A percentile compares a stretch with the other conserved stretches of the same genome.
Conservation (phyloP, 1,284 basidiomycete species). For the Heterobasidion parviporum region DNA sequence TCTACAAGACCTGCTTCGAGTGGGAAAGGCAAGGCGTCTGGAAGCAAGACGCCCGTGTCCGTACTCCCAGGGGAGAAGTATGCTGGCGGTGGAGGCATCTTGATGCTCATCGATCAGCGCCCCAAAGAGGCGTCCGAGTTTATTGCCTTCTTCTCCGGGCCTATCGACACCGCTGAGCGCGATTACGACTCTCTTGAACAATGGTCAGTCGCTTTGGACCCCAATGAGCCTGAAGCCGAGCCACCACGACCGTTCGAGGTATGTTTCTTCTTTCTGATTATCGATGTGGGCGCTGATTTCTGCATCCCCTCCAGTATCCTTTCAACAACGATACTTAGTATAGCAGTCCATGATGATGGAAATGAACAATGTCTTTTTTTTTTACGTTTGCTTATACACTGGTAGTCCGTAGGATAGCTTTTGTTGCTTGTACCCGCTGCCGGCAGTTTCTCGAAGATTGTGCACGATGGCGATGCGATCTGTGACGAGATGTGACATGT, state of each 20-base stretch:
- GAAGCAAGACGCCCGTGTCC: slow-evolving; percentile 15
- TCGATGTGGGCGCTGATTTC: slow-evolving; percentile 3
- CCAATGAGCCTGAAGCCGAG: slow-evolving; percentile 67
- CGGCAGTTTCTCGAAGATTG: background rate
- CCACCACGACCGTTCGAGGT: slow-evolving; percentile 78
- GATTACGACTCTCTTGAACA: background rate
- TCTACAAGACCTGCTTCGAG: slow-evolving; percentile 34
- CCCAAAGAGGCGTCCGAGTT: slow-evolving; percentile 65
- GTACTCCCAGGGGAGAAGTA: slow-evolving; percentile 45
- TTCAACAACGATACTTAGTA: slow-evolving; percentile 51
- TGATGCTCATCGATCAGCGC: slow-evolving; percentile 66
- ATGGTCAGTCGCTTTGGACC: slow-evolving; percentile 53
- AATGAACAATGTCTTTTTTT: background rate
- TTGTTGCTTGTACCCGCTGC: background rate
- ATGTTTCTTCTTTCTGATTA: slow-evolving; percentile 18
- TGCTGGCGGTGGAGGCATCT: slow-evolving; percentile 76
- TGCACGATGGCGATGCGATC: background rate
- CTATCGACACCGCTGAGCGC: slow-evolving; percentile 24
- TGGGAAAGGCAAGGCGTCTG: slow-evolving; percentile 22
- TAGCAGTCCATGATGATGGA: slow-evolving; percentile 1
- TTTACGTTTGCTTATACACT: background rate
- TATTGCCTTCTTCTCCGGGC: slow-evolving; percentile 54
- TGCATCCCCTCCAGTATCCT: slow-evolving; percentile 39
- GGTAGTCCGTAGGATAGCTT: background rate
- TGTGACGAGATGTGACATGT: background rate